Conservation (phyloP, 768 basidiomycete species). For the Xanthoconium purpureum region DNA sequence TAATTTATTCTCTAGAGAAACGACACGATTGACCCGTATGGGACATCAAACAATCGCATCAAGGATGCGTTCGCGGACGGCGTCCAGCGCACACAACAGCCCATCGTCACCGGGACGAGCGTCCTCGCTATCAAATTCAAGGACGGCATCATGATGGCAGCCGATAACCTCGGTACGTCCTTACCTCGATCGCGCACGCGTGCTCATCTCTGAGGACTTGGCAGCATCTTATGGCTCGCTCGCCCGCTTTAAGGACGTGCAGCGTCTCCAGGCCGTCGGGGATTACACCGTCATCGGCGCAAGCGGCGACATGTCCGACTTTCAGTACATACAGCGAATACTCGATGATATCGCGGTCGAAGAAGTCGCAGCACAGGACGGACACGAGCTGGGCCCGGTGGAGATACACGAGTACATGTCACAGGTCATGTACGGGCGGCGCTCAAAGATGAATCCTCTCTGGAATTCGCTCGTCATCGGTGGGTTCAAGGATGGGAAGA, state of each 20-base stretch:
- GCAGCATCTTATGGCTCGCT: constrained; percentile 95
- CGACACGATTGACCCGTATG: constrained; percentile 71
- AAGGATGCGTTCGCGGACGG: constrained; percentile 60
- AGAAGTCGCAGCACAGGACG: constrained; percentile 81
- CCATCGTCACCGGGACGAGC: constrained; percentile 95
- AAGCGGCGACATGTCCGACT: constrained; percentile 96
- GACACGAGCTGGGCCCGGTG: constrained; percentile 75
- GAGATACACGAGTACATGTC: constrained; percentile 93
- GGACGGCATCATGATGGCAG: constrained; percentile 97
- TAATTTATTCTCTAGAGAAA: constrained; percentile 48
- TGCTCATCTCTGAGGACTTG: not conserved
- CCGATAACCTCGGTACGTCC: constrained; percentile 87
- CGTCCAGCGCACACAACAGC: constrained; percentile 84
- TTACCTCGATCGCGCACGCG: not conserved
- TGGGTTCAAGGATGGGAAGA: constrained; percentile 81
- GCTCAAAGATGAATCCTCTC: constrained; percentile 87
- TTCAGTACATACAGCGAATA: constrained; percentile 82
- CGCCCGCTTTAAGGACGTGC: constrained; percentile 92
- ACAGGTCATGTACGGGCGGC: constrained; percentile 84
- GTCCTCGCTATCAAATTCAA: constrained; percentile 94
- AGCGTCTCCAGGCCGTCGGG: constrained; percentile 84
- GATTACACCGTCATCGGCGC: constrained; percentile 85
- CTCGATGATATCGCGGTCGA: constrained; percentile 76
- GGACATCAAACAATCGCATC: constrained; percentile 51
- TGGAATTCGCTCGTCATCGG: constrained; percentile 96